phyloP scores from a whole-genome alignment of 2,329 filamentous ascomycete species.

The Epicoccum sorghinum region DNA sequence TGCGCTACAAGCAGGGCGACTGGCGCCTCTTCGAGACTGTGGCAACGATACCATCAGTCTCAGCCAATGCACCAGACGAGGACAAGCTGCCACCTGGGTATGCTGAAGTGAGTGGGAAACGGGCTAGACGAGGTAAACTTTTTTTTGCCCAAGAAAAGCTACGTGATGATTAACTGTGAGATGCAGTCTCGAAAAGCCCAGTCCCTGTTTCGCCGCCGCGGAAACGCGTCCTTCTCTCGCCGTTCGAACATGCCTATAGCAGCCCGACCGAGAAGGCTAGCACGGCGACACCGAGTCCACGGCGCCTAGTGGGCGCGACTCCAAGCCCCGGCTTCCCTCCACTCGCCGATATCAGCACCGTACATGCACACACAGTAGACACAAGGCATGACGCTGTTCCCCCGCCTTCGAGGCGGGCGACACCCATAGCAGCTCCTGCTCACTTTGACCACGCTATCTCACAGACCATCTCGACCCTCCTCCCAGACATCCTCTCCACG shows the following conservation, averaged over 20 bases:
- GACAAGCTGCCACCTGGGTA: slow-evolving; percentile 20
- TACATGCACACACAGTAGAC: not conserved
- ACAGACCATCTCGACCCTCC: slow-evolving; percentile 5
- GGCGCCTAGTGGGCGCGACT: not conserved
- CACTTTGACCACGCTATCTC: slow-evolving; percentile 10
- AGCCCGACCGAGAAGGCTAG: slow-evolving; percentile 17
- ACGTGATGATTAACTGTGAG: not conserved
- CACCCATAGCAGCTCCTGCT: not conserved
- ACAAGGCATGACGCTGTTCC: not conserved
- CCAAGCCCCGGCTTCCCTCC: not conserved
- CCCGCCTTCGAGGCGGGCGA: not conserved
- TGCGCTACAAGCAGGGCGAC: slow-evolving; percentile 7
- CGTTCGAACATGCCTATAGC: not conserved
- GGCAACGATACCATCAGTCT: no score
- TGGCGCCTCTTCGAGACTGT: slow-evolving; percentile 11
- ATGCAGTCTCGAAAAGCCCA: slow-evolving; percentile 7
- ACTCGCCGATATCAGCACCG: not conserved
- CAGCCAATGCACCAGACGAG: no score
- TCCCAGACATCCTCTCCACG: slow-evolving; percentile 8
- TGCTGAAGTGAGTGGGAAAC: slow-evolving; percentile 13
- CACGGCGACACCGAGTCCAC: slow-evolving; percentile 11
- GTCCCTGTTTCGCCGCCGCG: slow-evolving; percentile 8
- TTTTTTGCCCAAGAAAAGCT: not conserved
- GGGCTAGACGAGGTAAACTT: slow-evolving; percentile 19
- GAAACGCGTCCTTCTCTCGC: slow-evolving; percentile 17